phyloP scores from a whole-genome alignment of 768 basidiomycete genomes.

The Mycena olivaceomarginata region DNA sequence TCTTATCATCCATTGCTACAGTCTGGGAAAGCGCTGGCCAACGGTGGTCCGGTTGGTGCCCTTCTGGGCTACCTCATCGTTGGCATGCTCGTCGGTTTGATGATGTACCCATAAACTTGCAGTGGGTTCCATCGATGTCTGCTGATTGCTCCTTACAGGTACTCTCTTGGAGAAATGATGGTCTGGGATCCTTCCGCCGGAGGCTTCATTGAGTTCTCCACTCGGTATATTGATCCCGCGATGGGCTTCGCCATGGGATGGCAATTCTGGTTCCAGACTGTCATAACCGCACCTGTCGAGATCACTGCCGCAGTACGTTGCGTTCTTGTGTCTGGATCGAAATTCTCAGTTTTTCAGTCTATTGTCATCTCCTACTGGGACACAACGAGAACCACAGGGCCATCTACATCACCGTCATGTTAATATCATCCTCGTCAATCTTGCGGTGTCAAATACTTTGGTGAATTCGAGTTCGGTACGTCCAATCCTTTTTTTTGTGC shows the following conservation, averaged over 20 bases:
- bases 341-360: slow-evolving; percentile 29
- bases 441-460: slow-evolving; percentile 49
- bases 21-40: slow-evolving; percentile 57
- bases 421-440: slow-evolving; percentile 53
- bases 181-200: slow-evolving; percentile 51
- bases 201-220: slow-evolving; percentile 50
- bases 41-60: slow-evolving; percentile 67
- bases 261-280: slow-evolving; percentile 53
- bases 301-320: slow-evolving; percentile 53
- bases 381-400: slow-evolving; percentile 51
- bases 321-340: not conserved
- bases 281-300: slow-evolving; percentile 59
- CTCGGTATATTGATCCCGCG: slow-evolving; percentile 58
- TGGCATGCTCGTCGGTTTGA: slow-evolving; percentile 57
- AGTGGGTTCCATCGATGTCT: not conserved
- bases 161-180: slow-evolving; percentile 54
- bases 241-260: slow-evolving; percentile 61
- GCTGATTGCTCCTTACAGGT: slow-evolving; percentile 7
- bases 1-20: not conserved
- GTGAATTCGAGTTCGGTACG: slow-evolving; percentile 49
- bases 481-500: not conserved
- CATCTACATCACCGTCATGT: slow-evolving; percentile 57
- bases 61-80: slow-evolving; percentile 66
- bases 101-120: slow-evolving; percentile 44
- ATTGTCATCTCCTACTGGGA: slow-evolving; percentile 64